Percentiles rank a stretch among this genome's conserved stretches.
These are phyloP conservation scores for Eragrostis nindensis DNA, from an alignment of 176 grass and related monocot genomes.

Conservation along the genomic window DNA sequence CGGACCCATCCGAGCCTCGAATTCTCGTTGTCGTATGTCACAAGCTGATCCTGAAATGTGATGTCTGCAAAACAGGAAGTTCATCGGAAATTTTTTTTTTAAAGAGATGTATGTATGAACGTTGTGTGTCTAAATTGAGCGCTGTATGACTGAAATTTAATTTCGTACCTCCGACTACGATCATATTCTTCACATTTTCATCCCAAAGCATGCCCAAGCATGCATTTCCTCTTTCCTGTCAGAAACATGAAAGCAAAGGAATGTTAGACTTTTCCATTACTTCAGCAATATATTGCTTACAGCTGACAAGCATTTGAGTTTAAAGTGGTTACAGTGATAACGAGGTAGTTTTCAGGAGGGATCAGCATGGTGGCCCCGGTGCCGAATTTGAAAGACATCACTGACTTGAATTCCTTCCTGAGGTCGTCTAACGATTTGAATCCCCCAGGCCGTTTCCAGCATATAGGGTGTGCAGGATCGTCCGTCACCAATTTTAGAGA, in stretches of 20 bases:
- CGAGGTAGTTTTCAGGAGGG: constrained; percentile 83
- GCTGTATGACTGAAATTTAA: constrained; percentile 6
- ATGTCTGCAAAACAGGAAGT: constrained; percentile 56
- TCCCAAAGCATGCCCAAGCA: constrained; percentile 61
- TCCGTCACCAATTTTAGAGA: constrained; percentile 41
- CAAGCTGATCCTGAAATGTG: constrained; percentile 74
- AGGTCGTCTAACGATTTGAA: constrained; percentile 72
- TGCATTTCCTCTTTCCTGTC: constrained; percentile 68
- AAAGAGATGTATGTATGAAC: background rate
- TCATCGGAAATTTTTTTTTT: background rate
- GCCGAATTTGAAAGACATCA: constrained; percentile 54
- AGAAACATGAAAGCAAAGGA: constrained; percentile 14
- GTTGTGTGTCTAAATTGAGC: too few relatives aligned
- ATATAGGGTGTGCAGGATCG: constrained; percentile 45
- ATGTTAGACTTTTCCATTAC: constrained; percentile 17
- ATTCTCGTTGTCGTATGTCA: constrained; percentile 90
- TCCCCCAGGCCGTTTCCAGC: constrained; percentile 71
- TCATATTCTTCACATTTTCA: constrained; percentile 38
- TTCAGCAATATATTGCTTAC: background rate
- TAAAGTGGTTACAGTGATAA: constrained; percentile 70
- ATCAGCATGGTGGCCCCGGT: constrained; percentile 55
- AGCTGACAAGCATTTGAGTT: background rate
- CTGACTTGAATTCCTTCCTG: constrained; percentile 74
- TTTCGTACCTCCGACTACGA: constrained; percentile 73
- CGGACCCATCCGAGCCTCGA: constrained; percentile 63